Conservation (phyloP, 2,329 filamentous ascomycete species). For the Aspergillus felis region DNA sequence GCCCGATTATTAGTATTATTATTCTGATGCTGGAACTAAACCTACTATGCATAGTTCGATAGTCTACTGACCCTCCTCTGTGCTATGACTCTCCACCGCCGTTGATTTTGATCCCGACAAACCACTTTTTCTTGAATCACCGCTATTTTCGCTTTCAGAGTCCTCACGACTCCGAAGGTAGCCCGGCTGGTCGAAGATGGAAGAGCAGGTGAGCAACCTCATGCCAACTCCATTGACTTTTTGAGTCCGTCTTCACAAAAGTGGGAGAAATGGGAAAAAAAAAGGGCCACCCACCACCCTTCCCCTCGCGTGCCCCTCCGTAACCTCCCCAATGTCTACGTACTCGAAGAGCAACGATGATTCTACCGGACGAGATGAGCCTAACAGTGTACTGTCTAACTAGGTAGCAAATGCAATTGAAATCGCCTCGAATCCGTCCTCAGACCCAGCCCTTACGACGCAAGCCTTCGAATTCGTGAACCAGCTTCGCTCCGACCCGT, state of each 20-base stretch:
- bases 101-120: conserved; percentile 17
- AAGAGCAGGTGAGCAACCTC: conserved; percentile 39
- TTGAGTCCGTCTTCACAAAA: conserved; percentile 1
- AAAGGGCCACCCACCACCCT: conserved; percentile 11
- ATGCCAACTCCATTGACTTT: conserved; percentile 1
- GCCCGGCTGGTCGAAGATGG: conserved; percentile 41
- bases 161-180: conserved; percentile 27
- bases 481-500: conserved; percentile 74
- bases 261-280: conserved; percentile 6
- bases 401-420: conserved; percentile 93
- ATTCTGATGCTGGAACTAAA: background rate
- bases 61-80: conserved; percentile 7
- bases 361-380: background rate
- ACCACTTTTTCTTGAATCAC: conserved; percentile 12
- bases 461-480: conserved; percentile 65
- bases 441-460: conserved; percentile 68
- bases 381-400: conserved; percentile 15
- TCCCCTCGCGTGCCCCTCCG: conserved; percentile 19
- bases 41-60: conserved; percentile 9
- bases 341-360: background rate
- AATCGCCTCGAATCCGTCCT: conserved; percentile 80
- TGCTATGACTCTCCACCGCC: conserved; percentile 23
- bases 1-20: background rate
- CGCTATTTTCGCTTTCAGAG: conserved; percentile 22
- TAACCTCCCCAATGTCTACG: background rate